Evolutionary conservation across 176 grass and related monocot genomes (phyloP), one percentile per base, ranked within the genome.

Genomic region (Cenchrus americanus): DNA sequence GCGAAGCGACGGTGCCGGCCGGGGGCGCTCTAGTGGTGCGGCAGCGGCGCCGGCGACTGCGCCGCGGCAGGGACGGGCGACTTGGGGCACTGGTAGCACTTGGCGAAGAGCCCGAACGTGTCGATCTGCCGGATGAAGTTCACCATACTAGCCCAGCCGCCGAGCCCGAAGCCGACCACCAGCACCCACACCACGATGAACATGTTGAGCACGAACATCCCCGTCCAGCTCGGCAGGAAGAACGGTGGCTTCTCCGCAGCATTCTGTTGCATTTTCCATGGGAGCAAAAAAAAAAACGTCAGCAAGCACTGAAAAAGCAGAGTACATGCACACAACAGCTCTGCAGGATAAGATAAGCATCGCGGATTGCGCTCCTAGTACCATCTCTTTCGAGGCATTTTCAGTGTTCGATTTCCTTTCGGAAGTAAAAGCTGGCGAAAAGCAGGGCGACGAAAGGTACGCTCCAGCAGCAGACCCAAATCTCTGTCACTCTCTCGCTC

Each of bases 81-180:
- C 86, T 95, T 95, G 21, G 90, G 93, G 71, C 93, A 95, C 65
- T 95, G 93, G 80, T 95, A 95, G 93, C 93, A 95, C 80, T 95
- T 95, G 88, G 90, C 90, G 72, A 95, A 95, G 82, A 95, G 90
- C 0, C 93, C 93, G 75, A 95, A 95, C 75, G 93, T 95, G 90
- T 95, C 83, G 82, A 95, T 87, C 88, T 95, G 93, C 53, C 46
- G 81, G 70, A 95, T 4, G 88, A 95, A 95, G 80, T 95, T 95
- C 47, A 82, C 80, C 90, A 92, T 86, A 86, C 93, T 95, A 51
- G 93, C 93, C 93, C 93, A 95, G 65, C 93, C 93, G 70, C 93
- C 93, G 30, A 95, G 85, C 1, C 93, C 93, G 83, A 95, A 95
- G n/a, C 93, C 93, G 3, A 95, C 93, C 66, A 95, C 90, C 6